These are phyloP conservation scores for Rhizophagus prolifer DNA, from an alignment of 192 early-diverging fungal genomes.

Conservation along the genomic window DNA sequence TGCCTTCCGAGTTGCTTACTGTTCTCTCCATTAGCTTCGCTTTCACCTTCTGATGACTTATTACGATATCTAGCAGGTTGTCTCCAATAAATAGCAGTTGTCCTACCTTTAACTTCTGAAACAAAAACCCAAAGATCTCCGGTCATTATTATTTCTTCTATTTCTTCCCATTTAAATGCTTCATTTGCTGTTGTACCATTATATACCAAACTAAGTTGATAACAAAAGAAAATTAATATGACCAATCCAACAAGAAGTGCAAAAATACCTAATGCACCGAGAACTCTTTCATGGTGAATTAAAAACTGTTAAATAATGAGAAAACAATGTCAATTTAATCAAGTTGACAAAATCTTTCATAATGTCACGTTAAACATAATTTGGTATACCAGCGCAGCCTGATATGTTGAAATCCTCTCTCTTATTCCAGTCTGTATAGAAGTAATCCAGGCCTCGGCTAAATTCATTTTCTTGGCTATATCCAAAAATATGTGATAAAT, in stretches of 20 bases:
- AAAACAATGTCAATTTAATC: neutral
- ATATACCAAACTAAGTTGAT: slow-evolving; percentile 49
- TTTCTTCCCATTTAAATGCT: slow-evolving; percentile 55
- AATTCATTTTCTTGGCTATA: slow-evolving; percentile 35
- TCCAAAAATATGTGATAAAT: slow-evolving; percentile 42
- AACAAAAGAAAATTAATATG: slow-evolving; percentile 46
- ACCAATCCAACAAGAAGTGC: slow-evolving; percentile 46
- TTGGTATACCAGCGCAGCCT: slow-evolving; percentile 46
- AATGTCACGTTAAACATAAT: neutral
- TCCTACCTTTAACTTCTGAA: neutral
- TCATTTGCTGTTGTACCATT: slow-evolving; percentile 55
- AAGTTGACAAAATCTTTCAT: neutral
- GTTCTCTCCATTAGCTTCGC: neutral
- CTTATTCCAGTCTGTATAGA: slow-evolving; percentile 28
- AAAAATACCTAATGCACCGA: slow-evolving; percentile 56
- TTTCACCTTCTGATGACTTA: neutral
- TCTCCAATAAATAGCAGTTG: slow-evolving; percentile 1
- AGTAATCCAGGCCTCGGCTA: slow-evolving; percentile 29
- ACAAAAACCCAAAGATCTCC: slow-evolving; percentile 37
- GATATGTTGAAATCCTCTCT: slow-evolving; percentile 32
- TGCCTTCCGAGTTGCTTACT: slow-evolving; percentile 7
- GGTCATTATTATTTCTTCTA: slow-evolving; percentile 49
- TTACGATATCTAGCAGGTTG: neutral
- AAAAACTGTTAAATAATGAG: slow-evolving; percentile 37
- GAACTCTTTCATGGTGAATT: slow-evolving; percentile 46